These are phyloP conservation scores for Rutstroemia sp. DNA, from an alignment of 2,329 filamentous ascomycete species.

Conservation along the genomic window DNA sequence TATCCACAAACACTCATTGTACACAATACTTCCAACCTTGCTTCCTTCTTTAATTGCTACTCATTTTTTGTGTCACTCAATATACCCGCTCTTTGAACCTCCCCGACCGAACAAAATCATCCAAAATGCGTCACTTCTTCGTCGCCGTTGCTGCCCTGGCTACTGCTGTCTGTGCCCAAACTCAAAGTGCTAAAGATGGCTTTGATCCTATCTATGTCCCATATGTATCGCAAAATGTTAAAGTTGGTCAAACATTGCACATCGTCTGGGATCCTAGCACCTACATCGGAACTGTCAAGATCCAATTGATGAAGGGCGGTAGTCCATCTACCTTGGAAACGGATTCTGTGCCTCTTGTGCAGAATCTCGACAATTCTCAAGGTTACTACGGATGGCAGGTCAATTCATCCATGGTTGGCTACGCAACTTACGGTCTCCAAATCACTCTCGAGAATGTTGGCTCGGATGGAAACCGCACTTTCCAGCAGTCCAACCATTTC, in stretches of 20 bases:
- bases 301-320: slow-evolving; percentile 48
- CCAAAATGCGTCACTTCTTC: slow-evolving; percentile 25
- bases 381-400: slow-evolving; percentile 45
- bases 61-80: slow-evolving; percentile 11
- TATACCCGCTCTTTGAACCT: slow-evolving; percentile 24
- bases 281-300: slow-evolving; percentile 39
- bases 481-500: slow-evolving; percentile 59
- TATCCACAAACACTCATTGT: not conserved
- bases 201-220: slow-evolving; percentile 50
- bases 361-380: slow-evolving; percentile 42
- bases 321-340: slow-evolving; percentile 37
- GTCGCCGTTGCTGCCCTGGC: slow-evolving; percentile 23
- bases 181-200: slow-evolving; percentile 30
- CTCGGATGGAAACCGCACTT: slow-evolving; percentile 30
- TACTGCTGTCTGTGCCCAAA: slow-evolving; percentile 40
- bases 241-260: slow-evolving; percentile 41
- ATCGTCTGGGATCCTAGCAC: slow-evolving; percentile 42
- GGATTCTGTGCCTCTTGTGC: slow-evolving; percentile 35
- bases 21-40: not conserved
- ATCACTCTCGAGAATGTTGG: slow-evolving; percentile 41
- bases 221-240: slow-evolving; percentile 34
- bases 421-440: slow-evolving; percentile 49
- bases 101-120: not conserved
- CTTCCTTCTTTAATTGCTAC: not conserved
- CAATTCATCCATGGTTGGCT: slow-evolving; percentile 36